phyloP scores from a whole-genome alignment of 2,329 filamentous ascomycete genomes.

The Tricladium varicosporioides region DNA sequence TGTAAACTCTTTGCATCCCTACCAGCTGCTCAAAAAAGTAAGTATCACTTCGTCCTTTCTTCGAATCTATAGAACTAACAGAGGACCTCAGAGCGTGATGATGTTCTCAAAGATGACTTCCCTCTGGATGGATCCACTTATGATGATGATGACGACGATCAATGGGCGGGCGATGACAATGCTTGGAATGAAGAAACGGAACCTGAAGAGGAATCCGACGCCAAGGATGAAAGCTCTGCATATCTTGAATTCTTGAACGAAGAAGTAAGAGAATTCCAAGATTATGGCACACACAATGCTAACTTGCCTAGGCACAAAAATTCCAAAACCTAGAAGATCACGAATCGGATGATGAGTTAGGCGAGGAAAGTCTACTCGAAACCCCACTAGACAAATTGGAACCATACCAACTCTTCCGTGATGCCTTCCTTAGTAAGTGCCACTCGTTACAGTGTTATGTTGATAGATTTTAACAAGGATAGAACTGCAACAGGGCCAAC shows the following conservation, averaged over 20 bases:
- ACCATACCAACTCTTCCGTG: slow-evolving; percentile 86
- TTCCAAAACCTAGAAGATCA: slow-evolving; percentile 69
- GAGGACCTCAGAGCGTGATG: slow-evolving; percentile 69
- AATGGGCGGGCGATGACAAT: slow-evolving; percentile 78
- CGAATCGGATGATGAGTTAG: slow-evolving; percentile 80
- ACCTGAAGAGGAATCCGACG: slow-evolving; percentile 51
- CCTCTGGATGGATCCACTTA: slow-evolving; percentile 60
- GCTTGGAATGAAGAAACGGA: slow-evolving; percentile 74
- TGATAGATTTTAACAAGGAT: slow-evolving; percentile 16
- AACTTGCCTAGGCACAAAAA: slow-evolving; percentile 67
- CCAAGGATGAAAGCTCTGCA: slow-evolving; percentile 86
- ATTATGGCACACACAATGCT: slow-evolving; percentile 3
- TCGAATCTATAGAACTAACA: slow-evolving; percentile 26
- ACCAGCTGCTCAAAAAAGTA: slow-evolving; percentile 81
- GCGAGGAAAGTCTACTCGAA: slow-evolving; percentile 91
- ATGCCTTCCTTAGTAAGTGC: slow-evolving; percentile 73
- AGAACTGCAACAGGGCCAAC: slow-evolving; percentile 90
- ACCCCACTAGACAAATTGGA: slow-evolving; percentile 94
- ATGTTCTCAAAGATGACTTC: slow-evolving; percentile 86
- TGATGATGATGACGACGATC: slow-evolving; percentile 71
- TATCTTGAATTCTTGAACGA: slow-evolving; percentile 96
- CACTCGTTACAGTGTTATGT: not conserved
- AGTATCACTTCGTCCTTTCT: slow-evolving; percentile 32
- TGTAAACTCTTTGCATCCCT: slow-evolving; percentile 90
- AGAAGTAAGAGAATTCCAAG: slow-evolving; percentile 55